Base-by-base conservation (phyloP, 2,329 filamentous ascomycete genomes). In the Hirsutella thompsonii region DNA sequence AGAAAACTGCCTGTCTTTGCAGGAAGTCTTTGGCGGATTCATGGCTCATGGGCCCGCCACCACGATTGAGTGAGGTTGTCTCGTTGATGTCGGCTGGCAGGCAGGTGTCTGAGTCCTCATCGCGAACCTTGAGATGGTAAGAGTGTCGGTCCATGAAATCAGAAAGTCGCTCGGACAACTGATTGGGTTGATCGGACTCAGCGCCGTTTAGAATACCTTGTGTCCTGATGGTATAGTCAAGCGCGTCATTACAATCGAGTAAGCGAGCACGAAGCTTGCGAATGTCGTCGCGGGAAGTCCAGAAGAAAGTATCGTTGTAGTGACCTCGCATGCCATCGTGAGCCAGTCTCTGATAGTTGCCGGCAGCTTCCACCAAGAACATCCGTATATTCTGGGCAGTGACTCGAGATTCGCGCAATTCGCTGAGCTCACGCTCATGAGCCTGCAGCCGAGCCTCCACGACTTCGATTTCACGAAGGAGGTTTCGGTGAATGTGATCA, bases 21-120 rank as follows among this genome's bases (percentile, higher is more conserved):
- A 70, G 69, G 1, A 69, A 47, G 26, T 60, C 51, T 3, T 64
- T 49, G 0, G 53, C 59, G 4, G 69, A 51, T 0, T 59, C 53
- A 13, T 51, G 51, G 32, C 63, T 68, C 0, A 57, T 50, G 0
- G 53, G 53, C 0, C 63, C 63, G 0, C 43, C 54, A 1, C 65
- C 66, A 41, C 62, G 63, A 28, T 66, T 65, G 0, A 43, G 46
- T 0, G 58, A 55, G 2, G 59, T 62, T 6, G 58, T 45, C 2
- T 33, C 40, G 44, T 62, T 50, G 0, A 69, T 47, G 8, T 62
- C 47, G 0, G 21, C 16, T 1, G 44, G 43, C 5, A 64, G 44
- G 0, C 51, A 40, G 0, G 13, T 16, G 2, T 42, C 39, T 0
- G 42, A 40, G 8, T 59, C 48, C 0, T 18, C 4, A 3, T 49